Conservation (phyloP, 2,329 filamentous ascomycete species). For the Phoma sp. region DNA sequence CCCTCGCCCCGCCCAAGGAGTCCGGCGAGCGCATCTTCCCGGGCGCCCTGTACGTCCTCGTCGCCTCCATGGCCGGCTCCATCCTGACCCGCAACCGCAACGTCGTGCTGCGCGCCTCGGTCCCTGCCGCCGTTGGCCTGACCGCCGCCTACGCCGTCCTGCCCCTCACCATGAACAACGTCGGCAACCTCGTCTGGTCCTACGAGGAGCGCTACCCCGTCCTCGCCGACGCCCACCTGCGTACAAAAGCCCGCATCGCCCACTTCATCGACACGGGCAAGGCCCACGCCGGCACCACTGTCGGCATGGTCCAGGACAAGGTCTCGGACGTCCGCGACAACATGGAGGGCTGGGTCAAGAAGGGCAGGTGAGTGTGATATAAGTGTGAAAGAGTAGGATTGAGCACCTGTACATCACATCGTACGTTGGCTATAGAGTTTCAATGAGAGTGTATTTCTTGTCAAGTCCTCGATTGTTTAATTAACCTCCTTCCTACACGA, state of each 20-base stretch:
- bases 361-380: conserved; percentile 70
- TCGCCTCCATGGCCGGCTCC: conserved; percentile 92
- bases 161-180: conserved; percentile 88
- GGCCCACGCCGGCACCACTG: conserved; percentile 74
- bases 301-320: conserved; percentile 79
- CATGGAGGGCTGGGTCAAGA: conserved; percentile 88
- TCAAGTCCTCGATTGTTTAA: background rate
- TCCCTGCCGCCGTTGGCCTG: conserved; percentile 81
- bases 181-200: conserved; percentile 83
- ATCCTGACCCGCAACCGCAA: conserved; percentile 90
- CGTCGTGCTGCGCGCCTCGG: conserved; percentile 76
- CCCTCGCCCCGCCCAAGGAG: conserved; percentile 83
- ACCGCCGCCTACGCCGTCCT: conserved; percentile 83
- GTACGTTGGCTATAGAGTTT: conserved; percentile 1
- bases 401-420: conserved; percentile 13
- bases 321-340: conserved; percentile 76
- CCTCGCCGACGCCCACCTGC: conserved; percentile 80
- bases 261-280: conserved; percentile 75
- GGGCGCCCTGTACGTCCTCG: conserved; percentile 87
- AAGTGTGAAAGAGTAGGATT: background rate
- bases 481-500: background rate
- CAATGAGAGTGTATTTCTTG: conserved; percentile 4
- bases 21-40: conserved; percentile 89
- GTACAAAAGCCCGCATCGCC: conserved; percentile 71
- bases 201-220: conserved; percentile 91